Evolutionary conservation across 805 yeast genomes (phyloP), one percentile per base, ranked within the genome.

Genomic region (Maudiozyma turicensis): DNA sequence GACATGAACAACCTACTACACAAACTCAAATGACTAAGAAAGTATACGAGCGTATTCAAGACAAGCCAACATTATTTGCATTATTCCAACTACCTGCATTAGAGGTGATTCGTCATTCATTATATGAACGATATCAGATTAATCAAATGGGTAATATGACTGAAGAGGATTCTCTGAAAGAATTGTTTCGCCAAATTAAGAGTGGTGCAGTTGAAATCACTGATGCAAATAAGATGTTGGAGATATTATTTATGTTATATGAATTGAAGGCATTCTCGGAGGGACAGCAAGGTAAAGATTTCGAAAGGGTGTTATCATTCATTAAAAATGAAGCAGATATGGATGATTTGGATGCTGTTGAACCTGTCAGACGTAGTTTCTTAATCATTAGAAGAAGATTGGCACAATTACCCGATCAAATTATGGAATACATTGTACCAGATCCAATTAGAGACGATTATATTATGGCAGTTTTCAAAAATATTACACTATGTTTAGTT

Each of bases 401-500:
- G 8, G n/a, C 9, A 10, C 26, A 34, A 13, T 6, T 51, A 3
- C 34, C 37, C 8, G 31, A 32, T 11, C 10, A 15, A n/a, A 10
- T 43, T n/a, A 9, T 55, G 39, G 51, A 58, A 13, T 40, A 49
- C 31, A 41, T 64, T 44, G 58, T 58, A 10, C 60, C 66, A 15
- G 48, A 59, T 41, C 60, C 60, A 31, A 28, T 40, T 29, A 44
- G 44, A 9, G 61, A 59, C 47, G 50, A 47, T 48, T 39, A 54
- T n/a, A 13, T 53, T 2, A 32, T 47, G 26, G 58, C 55, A 33
- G 29, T 58, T 13, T 11, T 54, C 31, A 63, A 60, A 51, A 59
- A 60, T 52, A 38, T 54, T 8, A 31, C 50, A 5, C 54, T 61
- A 9, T 63, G 59, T 44, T 31, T 59, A 14, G 33, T 60, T 5